These are phyloP conservation scores for Salinomyces thailandicus DNA, from an alignment of 2,329 filamentous ascomycete genomes.

Conservation along the genomic window DNA sequence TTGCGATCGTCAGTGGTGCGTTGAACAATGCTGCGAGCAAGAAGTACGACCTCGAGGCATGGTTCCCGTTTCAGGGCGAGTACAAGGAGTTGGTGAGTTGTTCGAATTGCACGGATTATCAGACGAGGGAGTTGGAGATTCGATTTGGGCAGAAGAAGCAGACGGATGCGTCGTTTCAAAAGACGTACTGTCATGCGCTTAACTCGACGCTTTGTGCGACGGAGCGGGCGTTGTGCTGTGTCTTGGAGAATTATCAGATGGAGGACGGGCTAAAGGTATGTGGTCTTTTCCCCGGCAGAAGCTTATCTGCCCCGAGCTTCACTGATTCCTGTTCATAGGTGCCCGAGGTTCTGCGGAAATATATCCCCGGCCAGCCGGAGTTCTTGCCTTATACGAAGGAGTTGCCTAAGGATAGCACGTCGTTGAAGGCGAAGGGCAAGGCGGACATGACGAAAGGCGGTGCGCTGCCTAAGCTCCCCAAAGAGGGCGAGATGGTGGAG, in stretches of 20 bases:
- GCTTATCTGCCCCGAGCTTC: not conserved
- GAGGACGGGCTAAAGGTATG: constrained; percentile 43
- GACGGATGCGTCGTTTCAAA: constrained; percentile 61
- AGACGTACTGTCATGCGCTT: constrained; percentile 88
- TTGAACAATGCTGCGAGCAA: constrained; percentile 82
- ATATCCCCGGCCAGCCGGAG: constrained; percentile 78
- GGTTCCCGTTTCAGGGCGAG: constrained; percentile 92
- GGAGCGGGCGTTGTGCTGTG: constrained; percentile 82
- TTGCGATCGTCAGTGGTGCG: constrained; percentile 91
- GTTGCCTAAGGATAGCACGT: constrained; percentile 63
- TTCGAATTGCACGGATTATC: constrained; percentile 97
- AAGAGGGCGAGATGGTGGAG: constrained; percentile 24
- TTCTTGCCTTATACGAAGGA: constrained; percentile 86
- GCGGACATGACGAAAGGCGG: constrained; percentile 18
- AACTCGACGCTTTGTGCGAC: constrained; percentile 88
- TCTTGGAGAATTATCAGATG: constrained; percentile 95
- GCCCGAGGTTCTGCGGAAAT: constrained; percentile 75
- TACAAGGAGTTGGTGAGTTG: constrained; percentile 98
- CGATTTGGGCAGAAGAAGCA: constrained; percentile 74
- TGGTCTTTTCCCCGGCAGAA: not conserved
- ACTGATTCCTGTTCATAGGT: constrained; percentile 52
- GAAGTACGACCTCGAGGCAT: constrained; percentile 93
- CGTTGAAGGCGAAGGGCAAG: constrained; percentile 42
- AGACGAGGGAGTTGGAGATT: constrained; percentile 87
- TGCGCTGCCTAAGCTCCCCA: constrained; percentile 16